Evolutionary conservation across 306 rosid species (phyloP).

Genomic region (Cicer bijugum): DNA sequence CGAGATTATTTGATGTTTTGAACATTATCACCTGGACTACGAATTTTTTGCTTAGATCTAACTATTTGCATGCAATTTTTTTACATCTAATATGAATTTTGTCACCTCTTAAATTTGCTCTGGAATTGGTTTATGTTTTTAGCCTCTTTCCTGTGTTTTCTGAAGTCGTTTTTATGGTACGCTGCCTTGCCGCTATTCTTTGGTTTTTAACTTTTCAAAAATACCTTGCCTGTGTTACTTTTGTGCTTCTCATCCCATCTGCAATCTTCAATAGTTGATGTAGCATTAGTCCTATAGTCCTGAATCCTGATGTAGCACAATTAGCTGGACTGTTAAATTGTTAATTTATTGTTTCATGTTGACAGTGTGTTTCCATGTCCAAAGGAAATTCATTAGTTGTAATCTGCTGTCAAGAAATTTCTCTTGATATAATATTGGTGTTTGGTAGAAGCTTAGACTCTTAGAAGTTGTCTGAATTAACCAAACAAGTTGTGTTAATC

Average conservation of each 20-base stretch:
- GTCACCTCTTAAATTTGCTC: slow-evolving; percentile 5
- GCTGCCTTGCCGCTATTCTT: neutral
- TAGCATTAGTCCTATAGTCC: neutral
- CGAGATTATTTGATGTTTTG: neutral
- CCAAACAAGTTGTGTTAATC: neutral
- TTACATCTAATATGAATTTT: neutral
- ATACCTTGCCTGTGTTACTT: neutral
- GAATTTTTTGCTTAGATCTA: neutral
- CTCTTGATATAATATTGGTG: neutral
- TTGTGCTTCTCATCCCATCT: neutral
- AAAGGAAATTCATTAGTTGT: neutral
- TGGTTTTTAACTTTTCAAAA: neutral
- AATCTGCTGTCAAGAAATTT: neutral
- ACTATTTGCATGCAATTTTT: neutral
- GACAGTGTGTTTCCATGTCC: neutral
- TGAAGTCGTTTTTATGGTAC: neutral
- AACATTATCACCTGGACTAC: neutral
- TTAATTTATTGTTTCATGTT: neutral
- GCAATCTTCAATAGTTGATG: neutral
- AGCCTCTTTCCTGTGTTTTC: neutral
- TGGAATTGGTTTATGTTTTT: neutral
- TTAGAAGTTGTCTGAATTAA: neutral
- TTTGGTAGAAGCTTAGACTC: neutral
- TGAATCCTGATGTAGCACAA: neutral
- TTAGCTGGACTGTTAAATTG: neutral